Percentiles rank a stretch among this genome's conserved stretches.
Evolutionary conservation across 208 protist species (phyloP).

Genomic region (Wallacemonas sp.): DNA sequence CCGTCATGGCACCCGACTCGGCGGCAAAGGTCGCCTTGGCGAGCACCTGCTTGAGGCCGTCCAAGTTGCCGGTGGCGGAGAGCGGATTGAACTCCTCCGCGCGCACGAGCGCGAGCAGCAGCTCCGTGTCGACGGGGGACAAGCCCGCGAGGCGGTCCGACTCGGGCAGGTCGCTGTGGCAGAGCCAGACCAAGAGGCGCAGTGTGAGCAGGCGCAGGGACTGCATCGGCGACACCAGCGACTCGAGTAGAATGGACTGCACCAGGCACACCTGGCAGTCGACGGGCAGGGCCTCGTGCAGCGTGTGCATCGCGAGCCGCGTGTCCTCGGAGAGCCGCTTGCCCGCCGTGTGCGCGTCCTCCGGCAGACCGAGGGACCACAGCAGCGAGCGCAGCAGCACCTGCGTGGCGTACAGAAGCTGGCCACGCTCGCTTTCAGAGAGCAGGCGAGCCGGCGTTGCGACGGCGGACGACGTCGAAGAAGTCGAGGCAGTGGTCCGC

Average conservation of each 20-base stretch:
- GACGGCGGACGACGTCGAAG: neutral
- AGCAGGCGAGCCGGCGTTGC: neutral
- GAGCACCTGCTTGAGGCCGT: conserved; percentile 68
- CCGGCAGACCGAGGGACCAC: conserved; percentile 43
- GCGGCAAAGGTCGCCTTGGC: conserved; percentile 62
- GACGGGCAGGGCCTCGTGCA: conserved; percentile 37
- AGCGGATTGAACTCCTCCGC: conserved; percentile 80
- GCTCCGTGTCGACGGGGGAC: conserved; percentile 25
- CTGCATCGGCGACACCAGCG: conserved; percentile 60
- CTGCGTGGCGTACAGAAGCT: conserved; percentile 69
- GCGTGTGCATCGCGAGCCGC: conserved; percentile 31
- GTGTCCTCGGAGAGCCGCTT: conserved; percentile 12
- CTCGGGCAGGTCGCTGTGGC: conserved; percentile 30
- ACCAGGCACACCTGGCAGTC: conserved; percentile 53
- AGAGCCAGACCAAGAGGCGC: conserved; percentile 66
- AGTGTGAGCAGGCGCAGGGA: conserved; percentile 69
- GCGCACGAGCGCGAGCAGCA: conserved; percentile 36
- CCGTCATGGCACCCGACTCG: conserved; percentile 47
- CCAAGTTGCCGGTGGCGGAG: conserved; percentile 59
- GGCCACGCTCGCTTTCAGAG: conserved; percentile 36
- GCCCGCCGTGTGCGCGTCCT: neutral
- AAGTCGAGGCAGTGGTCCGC: no score
- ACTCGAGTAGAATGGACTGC: conserved; percentile 66
- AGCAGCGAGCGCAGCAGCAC: conserved; percentile 60
- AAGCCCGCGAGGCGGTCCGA: conserved; percentile 28